Evolutionary conservation across 257 asterid species (phyloP), one percentile per base, ranked within the genome.

Genomic region (Cruciata laevipes): DNA sequence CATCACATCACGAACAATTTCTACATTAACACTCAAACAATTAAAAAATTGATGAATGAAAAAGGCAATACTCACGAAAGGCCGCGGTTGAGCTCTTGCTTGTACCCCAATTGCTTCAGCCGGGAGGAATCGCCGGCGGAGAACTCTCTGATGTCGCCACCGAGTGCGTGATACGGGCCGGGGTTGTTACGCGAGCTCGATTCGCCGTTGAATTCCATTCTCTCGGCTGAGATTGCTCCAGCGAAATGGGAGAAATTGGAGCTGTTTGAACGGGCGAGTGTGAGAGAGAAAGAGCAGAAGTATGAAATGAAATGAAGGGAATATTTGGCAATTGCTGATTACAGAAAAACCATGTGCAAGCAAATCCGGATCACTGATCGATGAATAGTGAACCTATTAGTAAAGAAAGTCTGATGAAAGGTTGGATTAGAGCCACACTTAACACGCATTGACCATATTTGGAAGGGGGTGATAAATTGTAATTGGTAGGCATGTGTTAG

Each of bases 21-120:
- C 37, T 25, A 33, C n/a, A 2, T 11, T n/a, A 30, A 13, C 3
- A 1, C 27, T 53, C 23, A 3, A n/a, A n/a, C n/a, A 5, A n/a
- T 2, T 31, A 4, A 2, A 35, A 10, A 31, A 18, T 25, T 6
- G 3, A 61, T 12, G 6, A 16, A n/a, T n/a, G n/a, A n/a, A n/a
- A 49, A 44, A 52, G 24, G 38, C 10, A 61, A 24, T 17, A 55
- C 89, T 68, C 72, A 86, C 92, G 92, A 80, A 67, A 86, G 89
- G 60, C 73, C 72, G 51, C 92, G 89, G 70, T 72, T 71, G 74
- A 86, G 89, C 73, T 86, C 92, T 66, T 80, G 89, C 69, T 82
- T 86, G 80, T 83, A 86, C 5, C 92, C 92, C 49, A 83, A 82
- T 76, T 78, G 81, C 63, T 74, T 82, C 65, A 86, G 83, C 47